Evolutionary conservation across 805 yeast genomes (phyloP), one percentile per base, ranked within the genome.

Genomic region (Phaffomyces thermotolerans): DNA sequence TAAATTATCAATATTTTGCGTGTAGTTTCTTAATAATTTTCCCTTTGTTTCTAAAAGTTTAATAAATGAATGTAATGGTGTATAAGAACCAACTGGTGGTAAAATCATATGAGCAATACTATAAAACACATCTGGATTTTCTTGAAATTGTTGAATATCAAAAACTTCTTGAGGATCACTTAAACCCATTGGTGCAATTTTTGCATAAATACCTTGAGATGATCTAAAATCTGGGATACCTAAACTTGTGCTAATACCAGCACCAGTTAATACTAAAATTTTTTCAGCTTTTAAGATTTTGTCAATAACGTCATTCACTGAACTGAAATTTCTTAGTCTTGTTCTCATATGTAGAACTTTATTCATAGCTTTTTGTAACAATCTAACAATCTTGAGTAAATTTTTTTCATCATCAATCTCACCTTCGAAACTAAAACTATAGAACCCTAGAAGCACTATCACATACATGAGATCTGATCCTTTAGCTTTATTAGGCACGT

Each of bases 141-240:
- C 75, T 51, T 71, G 71, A 66, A 89, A 89, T n/a, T 78, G 69
- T 22, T 71, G 71, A 37, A 84, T 65, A 56, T 86, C 87, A 61
- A 89, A 89, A 36, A 88, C 96, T 53, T 86, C 91, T 58, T 89
- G 96, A 0, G 97, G 96, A 54, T 89, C 96, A 40, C 73, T 76
- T 30, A 89, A 64, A 0, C 93, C 90, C 43, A 86, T 62, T 53
- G 75, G 73, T 41, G 73, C 71, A 52, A 90, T 72, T 54, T 75
- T 76, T 2, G 86, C 72, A 62, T 89, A 89, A 43, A 89, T 75
- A 39, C 97, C 97, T 50, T 81, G 72, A n/a, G 86, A 79, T 0
- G 96, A 87, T 58, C 97, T 73, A 65, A 89, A 88, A 64, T 88
- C 96, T 0, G 96, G 96, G 43, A 88, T 89, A 8, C 96, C 96